Base-by-base conservation (phyloP, 164 flowering plant genomes). In the Sextonia rubra region DNA sequence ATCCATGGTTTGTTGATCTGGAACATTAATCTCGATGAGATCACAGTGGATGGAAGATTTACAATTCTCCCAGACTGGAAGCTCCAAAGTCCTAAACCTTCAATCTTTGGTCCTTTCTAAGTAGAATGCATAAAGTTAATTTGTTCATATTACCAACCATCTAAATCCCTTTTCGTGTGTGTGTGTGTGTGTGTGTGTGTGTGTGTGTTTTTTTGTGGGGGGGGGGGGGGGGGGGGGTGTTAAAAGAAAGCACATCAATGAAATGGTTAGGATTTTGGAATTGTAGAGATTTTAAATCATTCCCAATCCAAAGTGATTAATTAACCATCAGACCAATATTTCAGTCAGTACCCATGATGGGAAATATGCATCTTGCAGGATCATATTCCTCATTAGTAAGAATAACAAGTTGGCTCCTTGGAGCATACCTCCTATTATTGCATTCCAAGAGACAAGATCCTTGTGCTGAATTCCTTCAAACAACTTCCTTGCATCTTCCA, bases 381-480 rank as follows among this genome's bases (percentile, higher is more conserved):
- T 12, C 64, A 23, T 25, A 14, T 23, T 25, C 64, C 17, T 2
- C 64, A 3, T 25, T 25, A 4, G 27, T 23, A 9, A 25, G 24
- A 60, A 70, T 18, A 29, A 20, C 26, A 47, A 47, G 27, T 18
- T 37, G 22, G 7, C 4, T 15, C 20, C 15, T 25, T 17, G 22
- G 2, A 17, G 4, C 65, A 49, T 75, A 86, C 90, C 90, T 70
- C 84, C 69, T 65, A 85, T 84, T 68, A 84, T 82, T 37, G 88
- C 86, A 80, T 83, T 87, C 82, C 83, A 87, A 62, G 86, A 82
- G 47, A 80, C 79, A 49, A 58, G 69, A 75, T 87, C 87, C 75
- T 68, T 80, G 37, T 30, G 15, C 7, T 66, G 80, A 64, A 85
- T 79, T 71, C 77, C 55, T 22, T 82, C 83, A 71, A 86, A 86